Conservation (phyloP, 306 rosid species). For the Cicer judaicum region DNA sequence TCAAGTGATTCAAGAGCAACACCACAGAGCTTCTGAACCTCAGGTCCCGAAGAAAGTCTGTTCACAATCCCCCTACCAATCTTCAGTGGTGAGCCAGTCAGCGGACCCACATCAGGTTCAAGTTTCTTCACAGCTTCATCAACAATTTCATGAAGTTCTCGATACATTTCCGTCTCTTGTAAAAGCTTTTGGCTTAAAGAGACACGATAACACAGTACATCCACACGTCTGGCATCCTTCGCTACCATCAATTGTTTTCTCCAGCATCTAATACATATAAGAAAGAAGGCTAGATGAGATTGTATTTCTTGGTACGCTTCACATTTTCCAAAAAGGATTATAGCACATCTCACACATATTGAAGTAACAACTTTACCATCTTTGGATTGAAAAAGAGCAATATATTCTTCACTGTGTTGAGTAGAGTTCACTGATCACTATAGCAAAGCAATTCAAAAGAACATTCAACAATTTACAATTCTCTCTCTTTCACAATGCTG, state of each 20-base stretch:
- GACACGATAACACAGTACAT: conserved; percentile 87
- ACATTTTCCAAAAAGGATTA: conserved; percentile 19
- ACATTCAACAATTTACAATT: conserved; percentile 30
- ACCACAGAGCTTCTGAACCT: conserved; percentile 86
- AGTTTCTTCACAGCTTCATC: conserved; percentile 82
- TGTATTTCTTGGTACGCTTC: conserved; percentile 20
- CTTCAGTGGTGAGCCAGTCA: conserved; percentile 77
- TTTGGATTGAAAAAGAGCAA: conserved; percentile 29
- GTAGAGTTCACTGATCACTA: conserved; percentile 25
- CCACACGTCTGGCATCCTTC: conserved; percentile 90
- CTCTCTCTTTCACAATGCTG: conserved; percentile 15
- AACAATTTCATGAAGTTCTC: conserved; percentile 63
- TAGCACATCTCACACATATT: conserved; percentile 1
- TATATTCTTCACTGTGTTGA: conserved; percentile 13
- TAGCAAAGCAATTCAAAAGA: conserved; percentile 34
- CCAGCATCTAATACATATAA: conserved; percentile 68
- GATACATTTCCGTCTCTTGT: conserved; percentile 69
- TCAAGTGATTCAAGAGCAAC: conserved; percentile 78
- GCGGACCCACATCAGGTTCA: conserved; percentile 87
- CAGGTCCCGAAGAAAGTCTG: conserved; percentile 98
- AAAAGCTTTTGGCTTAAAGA: conserved; percentile 86
- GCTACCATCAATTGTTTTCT: conserved; percentile 80
- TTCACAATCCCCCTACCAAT: conserved; percentile 96
- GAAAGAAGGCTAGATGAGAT: conserved; percentile 45
- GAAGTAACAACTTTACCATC: conserved; percentile 36